Evolutionary conservation across 2,329 filamentous ascomycete genomes (phyloP), one percentile per base, ranked within the genome.

Genomic region (Penicillium hesseltinei): DNA sequence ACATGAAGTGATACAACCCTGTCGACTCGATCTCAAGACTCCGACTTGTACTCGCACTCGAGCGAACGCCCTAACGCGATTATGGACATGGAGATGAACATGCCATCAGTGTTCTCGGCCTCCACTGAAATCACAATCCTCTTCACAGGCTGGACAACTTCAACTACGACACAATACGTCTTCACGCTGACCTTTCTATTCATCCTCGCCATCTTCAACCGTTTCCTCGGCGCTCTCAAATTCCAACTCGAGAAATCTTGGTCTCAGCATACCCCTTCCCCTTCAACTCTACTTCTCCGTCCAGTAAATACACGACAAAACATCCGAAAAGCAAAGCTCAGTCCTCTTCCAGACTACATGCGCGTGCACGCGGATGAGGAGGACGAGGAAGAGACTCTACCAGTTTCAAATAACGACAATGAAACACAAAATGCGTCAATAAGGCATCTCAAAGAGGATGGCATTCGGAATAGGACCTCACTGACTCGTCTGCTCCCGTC

Each of bases 61-160:
- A 38, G 17, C 19, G 38, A 44, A 13, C 19, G 2, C 9, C 15
- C 5, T 19, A 27, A 3, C n/a, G 2, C 35, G 0, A 36, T 0
- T 27, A 49, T 44, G 43, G 10, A 40, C 23, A 49, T 39, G 50
- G 6, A 6, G 8, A 49, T 44, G 50, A n/a, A 9, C 29, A 57
- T 57, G 51, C 44, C 55, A 25, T 17, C 38, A 15, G 51, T 48
- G 2, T 57, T 57, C 25, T 48, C 55, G 10, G 5, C 44, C 21
- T 47, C 43, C 2, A 57, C 44, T 4, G 13, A 36, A 49, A 49
- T 57, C 19, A 57, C 55, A 17, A 19, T 57, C 25, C 44, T 57
- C 23, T 57, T 57, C 31, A 48, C 44, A 11, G 43, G 50, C 13
- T 57, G 55, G 55, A 57, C 43, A 42, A 57, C 55, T 9, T 38